Evolutionary conservation across 108 stramenopile species (phyloP), one percentile per base, ranked within the genome.

Genomic region (Cyclotella distinguenda): DNA sequence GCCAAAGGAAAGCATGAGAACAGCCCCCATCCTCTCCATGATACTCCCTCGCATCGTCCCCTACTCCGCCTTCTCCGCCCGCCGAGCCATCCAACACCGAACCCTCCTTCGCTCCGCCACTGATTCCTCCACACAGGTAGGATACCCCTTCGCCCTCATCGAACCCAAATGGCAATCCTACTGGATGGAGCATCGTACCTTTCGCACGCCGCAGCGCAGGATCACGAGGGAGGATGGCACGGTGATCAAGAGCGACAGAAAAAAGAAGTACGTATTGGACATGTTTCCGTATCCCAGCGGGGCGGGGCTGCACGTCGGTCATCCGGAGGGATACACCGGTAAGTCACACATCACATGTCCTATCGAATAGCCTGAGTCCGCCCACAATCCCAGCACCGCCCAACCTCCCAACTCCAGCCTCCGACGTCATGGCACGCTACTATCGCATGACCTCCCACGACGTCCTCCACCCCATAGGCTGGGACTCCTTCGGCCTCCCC

Each of bases 281-380:
- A 99, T 99, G 99, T 99, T 99, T 60, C 99, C 99, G 6, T 99
- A 99, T 74, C 99, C 99, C 33, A 97, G 96, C 6, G 99, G 97
- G 9, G 91, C 96, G 21, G 98, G 96, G 39, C 74, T 97, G 58
- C 98, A 97, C 67, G 96, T 99, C 1, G 98, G 97, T 36, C 98
- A 97, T 81, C 96, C 97, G 5, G 96, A 96, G 74, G 96, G 98
- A 25, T 97, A 97, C 57, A 95, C 94, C 6, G 87, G 87, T 88
- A 58, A 59, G 85, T 70, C 8, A 18, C 22, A 13, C 11, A 31
- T 63, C 12, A 15, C 7, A 15, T 34, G 23, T 6, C 23, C 50
- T 52, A 22, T 11, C 50, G n/a, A n/a, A 19, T 16, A 6, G 6
- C 9, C 11, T n/a, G 6, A 47, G 16, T 12, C 51, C 44, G 18